Evolutionary conservation across 1,284 basidiomycete species (phyloP).

Genomic region (Takashimella tepidaria): DNA sequence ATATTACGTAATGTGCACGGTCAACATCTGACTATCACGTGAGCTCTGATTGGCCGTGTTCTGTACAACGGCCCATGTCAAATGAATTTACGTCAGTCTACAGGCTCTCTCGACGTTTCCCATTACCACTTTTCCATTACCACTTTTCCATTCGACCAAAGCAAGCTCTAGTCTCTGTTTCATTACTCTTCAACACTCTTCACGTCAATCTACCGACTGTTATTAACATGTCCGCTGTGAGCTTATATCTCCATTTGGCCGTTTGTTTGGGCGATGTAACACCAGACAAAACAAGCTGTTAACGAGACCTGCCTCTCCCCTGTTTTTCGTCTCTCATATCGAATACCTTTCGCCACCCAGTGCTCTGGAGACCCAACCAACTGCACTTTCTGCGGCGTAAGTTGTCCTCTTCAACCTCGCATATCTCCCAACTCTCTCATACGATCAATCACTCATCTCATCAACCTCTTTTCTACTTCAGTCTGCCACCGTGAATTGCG

Average conservation of each 20-base stretch:
- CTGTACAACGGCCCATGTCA: too few relatives aligned
- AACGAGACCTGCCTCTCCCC: too few relatives aligned
- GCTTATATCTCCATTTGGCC: not conserved
- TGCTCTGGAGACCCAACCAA: conserved; percentile 43
- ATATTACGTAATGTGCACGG: too few relatives aligned
- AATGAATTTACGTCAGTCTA: too few relatives aligned
- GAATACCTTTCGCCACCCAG: not conserved
- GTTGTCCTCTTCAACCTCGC: conserved; percentile 10
- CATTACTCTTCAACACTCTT: not conserved
- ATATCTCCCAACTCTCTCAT: not conserved
- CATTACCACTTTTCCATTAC: too few relatives aligned
- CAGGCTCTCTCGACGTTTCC: too few relatives aligned
- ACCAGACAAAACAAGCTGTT: too few relatives aligned
- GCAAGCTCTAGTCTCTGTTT: too few relatives aligned
- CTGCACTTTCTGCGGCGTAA: conserved; percentile 43
- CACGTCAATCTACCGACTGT: not conserved
- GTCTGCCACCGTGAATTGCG: conserved; percentile 25
- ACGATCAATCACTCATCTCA: not conserved
- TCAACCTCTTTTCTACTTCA: not conserved
- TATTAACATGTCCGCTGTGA: conserved; percentile 10
- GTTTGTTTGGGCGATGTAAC: not conserved
- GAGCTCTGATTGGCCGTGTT: not conserved
- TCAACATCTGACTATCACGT: not conserved
- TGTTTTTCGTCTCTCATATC: too few relatives aligned
- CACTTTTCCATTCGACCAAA: too few relatives aligned